Base-by-base conservation (phyloP, 768 basidiomycete genomes). In the Suillus hirtellus region DNA sequence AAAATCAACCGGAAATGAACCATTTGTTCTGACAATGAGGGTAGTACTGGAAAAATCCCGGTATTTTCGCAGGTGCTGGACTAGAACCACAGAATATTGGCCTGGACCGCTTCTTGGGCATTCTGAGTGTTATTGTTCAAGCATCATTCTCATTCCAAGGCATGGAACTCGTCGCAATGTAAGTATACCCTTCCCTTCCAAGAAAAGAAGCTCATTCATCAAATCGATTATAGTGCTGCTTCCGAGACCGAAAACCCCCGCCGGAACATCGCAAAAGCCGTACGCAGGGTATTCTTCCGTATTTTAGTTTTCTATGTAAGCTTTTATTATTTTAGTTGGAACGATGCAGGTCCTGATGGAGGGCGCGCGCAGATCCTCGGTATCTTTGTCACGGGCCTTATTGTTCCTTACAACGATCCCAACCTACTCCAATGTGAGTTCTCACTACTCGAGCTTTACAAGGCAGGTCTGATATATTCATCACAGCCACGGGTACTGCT, bases 121-220 rank as follows among this genome's bases (percentile, higher is more conserved):
- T 81, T 59, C 35, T 81, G 46, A 71, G 75, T 38, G 81, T 81
- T 3, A 65, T 85, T 63, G 78, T 84, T 49, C 80, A 82, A 66
- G 85, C 84, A 15, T 86, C 86, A 1, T 94, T 91, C 81, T 90
- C 90, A 3, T 91, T 86, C 81, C 87, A 89, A 72, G 89, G 86
- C 52, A 86, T 90, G 81, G 90, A 93, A 70, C 76, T 89, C 46
- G 86, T 91, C 43, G 89, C 86, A 24, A 82, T 89, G 86, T 87
- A 70, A 63, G 81, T 69, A 8, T n/a, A 52, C 76, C 7, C 76
- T 71, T 54, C 71, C 72, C 37, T 31, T 72, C 31, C 15, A 21
- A 10, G 31, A 47, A 21, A 12, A 52, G 12, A 24, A 17, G n/a
- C 55, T 63, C 56, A 63, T 54, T 40, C 34, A 66, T 62, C 62